Base-by-base conservation (phyloP, 1,284 basidiomycete genomes). In the Tranzscheliella williamsii region DNA sequence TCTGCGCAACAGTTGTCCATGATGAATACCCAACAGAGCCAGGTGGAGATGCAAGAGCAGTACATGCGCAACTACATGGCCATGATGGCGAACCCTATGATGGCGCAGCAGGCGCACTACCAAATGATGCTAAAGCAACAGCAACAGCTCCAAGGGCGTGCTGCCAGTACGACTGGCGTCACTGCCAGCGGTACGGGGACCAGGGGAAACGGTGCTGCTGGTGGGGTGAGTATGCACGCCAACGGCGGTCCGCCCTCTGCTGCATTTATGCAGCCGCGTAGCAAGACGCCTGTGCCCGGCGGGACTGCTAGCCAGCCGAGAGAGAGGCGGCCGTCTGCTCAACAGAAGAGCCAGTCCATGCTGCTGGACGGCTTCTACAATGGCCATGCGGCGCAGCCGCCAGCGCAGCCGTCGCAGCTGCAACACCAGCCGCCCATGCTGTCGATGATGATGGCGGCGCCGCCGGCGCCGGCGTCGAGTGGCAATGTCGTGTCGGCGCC, bases 21-120 rank as follows among this genome's bases (percentile, higher is more conserved):
- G 50, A 40, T 64, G 23, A 45, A 53, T 40, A 37, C 38, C 12
- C 55, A 58, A 27, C 55, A 58, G 40, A 38, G 37, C 12, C 61
- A 58, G 22, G 42, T 50, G 3, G 61, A 64, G 30, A 40, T 58
- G 41, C 61, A 64, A 22, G 54, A 64, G 33, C 50, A 58, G 32
- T 58, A 58, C 42, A 64, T 64, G 55, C 61, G 54, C 12, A 53
- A 54, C 37, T 64, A 64, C 47, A 64, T 64, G 61, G 61, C 55
- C 5, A 64, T 64, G 55, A 54, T 58, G 51, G 38, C 54, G 11
- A 57, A 64, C 9, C 61, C 61, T 17, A 38, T 55, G 55, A 32
- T 58, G 26, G 55, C 55, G 24, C 54, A 64, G 33, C 61, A 57
- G 39, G 53, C 53, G 39, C 60, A 63, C 16, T 63, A 57, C 29